These are phyloP conservation scores for Primulina huaijiensis DNA, from an alignment of 257 asterid genomes.

Conservation along the genomic window DNA sequence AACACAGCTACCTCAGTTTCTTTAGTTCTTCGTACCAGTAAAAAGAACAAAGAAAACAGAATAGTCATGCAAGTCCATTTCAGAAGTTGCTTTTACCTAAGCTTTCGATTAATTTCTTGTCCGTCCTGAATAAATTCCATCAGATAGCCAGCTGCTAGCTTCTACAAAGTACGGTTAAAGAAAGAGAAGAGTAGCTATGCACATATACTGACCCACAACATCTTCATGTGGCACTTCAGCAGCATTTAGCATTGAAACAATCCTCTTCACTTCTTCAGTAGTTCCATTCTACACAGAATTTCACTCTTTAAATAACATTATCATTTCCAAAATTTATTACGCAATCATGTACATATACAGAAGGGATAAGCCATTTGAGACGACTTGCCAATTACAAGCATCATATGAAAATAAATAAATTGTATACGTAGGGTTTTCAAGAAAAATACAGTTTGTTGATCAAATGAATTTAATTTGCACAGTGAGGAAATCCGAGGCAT, in stretches of 20 bases:
- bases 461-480: background rate
- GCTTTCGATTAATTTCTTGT: background rate
- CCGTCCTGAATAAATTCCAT: background rate
- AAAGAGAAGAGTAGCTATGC: background rate
- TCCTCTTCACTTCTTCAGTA: slow-evolving; percentile 37
- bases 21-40: background rate
- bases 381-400: background rate
- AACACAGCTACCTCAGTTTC: background rate
- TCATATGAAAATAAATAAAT: background rate
- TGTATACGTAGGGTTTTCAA: background rate
- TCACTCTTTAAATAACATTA: background rate
- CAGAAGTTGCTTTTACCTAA: background rate
- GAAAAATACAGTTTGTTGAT: background rate
- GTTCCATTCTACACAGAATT: slow-evolving; percentile 32
- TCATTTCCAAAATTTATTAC: background rate
- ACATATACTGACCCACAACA: slow-evolving; percentile 32
- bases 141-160: background rate
- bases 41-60: background rate
- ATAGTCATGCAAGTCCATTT: background rate
- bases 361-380: background rate
- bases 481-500: background rate
- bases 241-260: slow-evolving; percentile 34
- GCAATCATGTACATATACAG: background rate
- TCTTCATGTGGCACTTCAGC: slow-evolving; percentile 49
- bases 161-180: background rate